Base-by-base conservation (phyloP, 306 rosid species). In the Myrica gale region DNA sequence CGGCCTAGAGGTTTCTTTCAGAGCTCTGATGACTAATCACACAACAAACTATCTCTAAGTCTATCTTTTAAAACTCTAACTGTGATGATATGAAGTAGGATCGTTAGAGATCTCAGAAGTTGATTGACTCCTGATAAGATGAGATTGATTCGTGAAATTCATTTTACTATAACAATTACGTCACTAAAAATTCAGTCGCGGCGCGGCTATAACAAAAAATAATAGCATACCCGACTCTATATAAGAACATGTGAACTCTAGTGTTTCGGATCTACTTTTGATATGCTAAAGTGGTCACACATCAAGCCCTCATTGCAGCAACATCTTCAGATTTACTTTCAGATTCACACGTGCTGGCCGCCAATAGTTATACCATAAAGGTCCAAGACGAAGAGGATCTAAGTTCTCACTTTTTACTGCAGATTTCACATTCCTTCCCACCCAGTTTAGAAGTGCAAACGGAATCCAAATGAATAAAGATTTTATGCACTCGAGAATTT, bases 401-500 rank as follows among this genome's bases (percentile, higher is more conserved):
- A 26, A 56, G 71, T 54, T 76, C 62, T 82, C 79, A 79, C 69
- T 80, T 90, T 53, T 82, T 72, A 75, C 85, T 78, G 55, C 57
- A 72, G 63, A 78, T 63, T 86, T 76, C 89, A 76, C 81, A 76
- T 87, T 92, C 79, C 69, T 69, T 75, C 79, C 45, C 68, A 23
- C 83, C 78, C 75, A 74, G 61, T 80, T 5, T 48, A 46, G 63
- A 56, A 77, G 75, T 72, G 80, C 55, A 48, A 76, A 47, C 21
- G 42, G 39, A 53, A 72, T 47, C 82, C 77, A 58, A 60, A 68
- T 79, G 57, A 69, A 78, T 62, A 86, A 87, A 84, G 82, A 69
- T 15, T 26, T 32, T 42, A 77, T 74, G 63, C 80, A 77, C 84
- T 84, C 74, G 48, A 44, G 83, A 63, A 42, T 80, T 82, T 73